A percentile compares a stretch with the other conserved stretches of the same genome.
Evolutionary conservation across 139 green algal species (phyloP).

Genomic region (Microglena sp.): DNA sequence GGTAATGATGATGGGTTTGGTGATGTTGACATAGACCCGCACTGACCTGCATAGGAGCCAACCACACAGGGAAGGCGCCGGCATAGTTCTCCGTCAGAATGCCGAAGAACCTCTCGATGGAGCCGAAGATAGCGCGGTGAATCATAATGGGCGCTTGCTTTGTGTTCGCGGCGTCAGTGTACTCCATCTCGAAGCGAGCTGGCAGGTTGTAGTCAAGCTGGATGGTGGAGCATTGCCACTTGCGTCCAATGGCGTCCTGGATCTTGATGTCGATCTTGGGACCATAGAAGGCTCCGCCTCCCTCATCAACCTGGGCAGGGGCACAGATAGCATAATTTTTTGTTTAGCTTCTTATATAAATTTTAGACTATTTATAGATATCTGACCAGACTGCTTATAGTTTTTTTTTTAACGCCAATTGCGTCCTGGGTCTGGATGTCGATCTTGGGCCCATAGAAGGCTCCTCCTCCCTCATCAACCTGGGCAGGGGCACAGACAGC

Average conservation of each 20-base stretch:
- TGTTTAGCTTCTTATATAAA: no score
- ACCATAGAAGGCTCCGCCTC: slow-evolving; percentile 95
- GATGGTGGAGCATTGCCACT: slow-evolving; percentile 98
- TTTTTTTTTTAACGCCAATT: no score
- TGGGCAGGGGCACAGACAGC: not conserved
- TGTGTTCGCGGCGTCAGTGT: slow-evolving; percentile 56
- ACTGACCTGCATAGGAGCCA: slow-evolving; percentile 84
- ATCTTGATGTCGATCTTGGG: slow-evolving; percentile 99
- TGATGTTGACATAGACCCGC: no score
- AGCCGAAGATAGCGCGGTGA: slow-evolving; percentile 91
- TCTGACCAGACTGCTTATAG: no score
- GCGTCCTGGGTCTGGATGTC: slow-evolving; percentile 93
- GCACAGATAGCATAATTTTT: not conserved
- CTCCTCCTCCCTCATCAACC: slow-evolving; percentile 68
- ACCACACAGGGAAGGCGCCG: slow-evolving; percentile 84
- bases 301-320: slow-evolving; percentile 29
- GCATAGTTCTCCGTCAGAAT: slow-evolving; percentile 97
- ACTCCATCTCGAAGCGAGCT: slow-evolving; percentile 76
- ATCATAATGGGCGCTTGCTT: slow-evolving; percentile 95
- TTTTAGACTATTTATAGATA: no score
- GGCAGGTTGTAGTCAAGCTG: slow-evolving; percentile 99
- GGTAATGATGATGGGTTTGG: no score
- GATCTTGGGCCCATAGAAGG: slow-evolving; percentile 99
- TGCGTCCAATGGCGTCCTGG: slow-evolving; percentile 80
- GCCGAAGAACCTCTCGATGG: slow-evolving; percentile 85